Evolutionary conservation across 352 stramenopile genomes (phyloP).

Genomic region (Phytopythium ostracodes): DNA sequence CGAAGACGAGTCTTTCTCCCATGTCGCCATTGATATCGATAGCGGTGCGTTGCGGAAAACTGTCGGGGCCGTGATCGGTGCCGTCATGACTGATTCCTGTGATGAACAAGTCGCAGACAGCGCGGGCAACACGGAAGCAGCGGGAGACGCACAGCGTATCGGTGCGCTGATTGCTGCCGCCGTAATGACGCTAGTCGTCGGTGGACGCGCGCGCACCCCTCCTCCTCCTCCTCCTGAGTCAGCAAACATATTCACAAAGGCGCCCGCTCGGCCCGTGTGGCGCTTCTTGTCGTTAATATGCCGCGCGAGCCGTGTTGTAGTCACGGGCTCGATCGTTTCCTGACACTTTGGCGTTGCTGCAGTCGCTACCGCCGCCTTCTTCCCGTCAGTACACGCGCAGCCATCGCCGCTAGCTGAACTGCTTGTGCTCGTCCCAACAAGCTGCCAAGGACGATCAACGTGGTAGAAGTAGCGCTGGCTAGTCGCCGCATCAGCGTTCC

Average conservation of each 20-base stretch:
- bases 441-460: slow-evolving; percentile 50
- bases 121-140: not conserved
- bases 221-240: not conserved
- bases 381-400: not conserved
- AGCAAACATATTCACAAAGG: slow-evolving; percentile 16
- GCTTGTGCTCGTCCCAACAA: slow-evolving; percentile 10
- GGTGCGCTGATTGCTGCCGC: too few relatives aligned
- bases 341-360: not conserved
- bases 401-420: not conserved
- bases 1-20: not conserved
- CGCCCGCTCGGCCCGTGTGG: slow-evolving; percentile 12
- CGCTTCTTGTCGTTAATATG: slow-evolving; percentile 49
- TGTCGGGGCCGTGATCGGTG: not conserved
- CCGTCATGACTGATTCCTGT: not conserved
- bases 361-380: not conserved
- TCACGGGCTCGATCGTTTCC: slow-evolving; percentile 11
- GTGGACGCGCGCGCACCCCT: not conserved
- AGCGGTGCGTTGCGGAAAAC: not conserved
- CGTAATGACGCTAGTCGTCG: not conserved
- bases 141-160: not conserved
- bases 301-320: slow-evolving; percentile 41
- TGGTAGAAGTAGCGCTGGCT: slow-evolving; percentile 38
- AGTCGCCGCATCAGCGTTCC: slow-evolving; percentile 35
- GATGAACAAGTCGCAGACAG: not conserved
- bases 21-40: not conserved